phyloP scores from a whole-genome alignment of 495 filamentous ascomycete species.

The Aspergillus cristatus region DNA sequence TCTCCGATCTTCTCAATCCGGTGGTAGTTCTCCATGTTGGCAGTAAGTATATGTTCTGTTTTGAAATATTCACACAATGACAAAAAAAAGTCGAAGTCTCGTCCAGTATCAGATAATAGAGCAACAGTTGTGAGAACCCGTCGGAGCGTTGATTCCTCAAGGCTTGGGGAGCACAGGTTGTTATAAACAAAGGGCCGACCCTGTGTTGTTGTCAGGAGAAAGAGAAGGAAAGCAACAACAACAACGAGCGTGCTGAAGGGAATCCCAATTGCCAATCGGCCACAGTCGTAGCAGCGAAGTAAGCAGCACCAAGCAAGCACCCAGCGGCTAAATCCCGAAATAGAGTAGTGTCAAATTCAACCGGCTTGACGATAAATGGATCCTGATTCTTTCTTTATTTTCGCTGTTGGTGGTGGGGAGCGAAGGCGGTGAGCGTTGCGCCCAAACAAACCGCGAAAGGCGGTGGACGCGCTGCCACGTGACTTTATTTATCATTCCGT shows the following conservation, averaged over 20 bases:
- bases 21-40: constrained; percentile 94
- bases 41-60: neutral
- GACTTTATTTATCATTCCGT: too few relatives aligned
- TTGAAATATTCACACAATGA: constrained; percentile 7
- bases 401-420: constrained; percentile 12
- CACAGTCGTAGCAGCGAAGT: neutral
- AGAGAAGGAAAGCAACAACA: constrained; percentile 10
- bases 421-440: constrained; percentile 26
- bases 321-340: neutral
- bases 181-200: too few relatives aligned
- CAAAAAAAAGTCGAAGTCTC: too few relatives aligned
- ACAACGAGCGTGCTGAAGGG: neutral
- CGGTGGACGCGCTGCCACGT: constrained; percentile 24
- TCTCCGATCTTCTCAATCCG: constrained; percentile 99
- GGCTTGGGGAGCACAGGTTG: neutral
- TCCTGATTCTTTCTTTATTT: constrained; percentile 15
- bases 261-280: neutral
- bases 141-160: neutral
- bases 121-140: neutral
- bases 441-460: constrained; percentile 10
- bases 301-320: too few relatives aligned
- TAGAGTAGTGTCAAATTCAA: too few relatives aligned
- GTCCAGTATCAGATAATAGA: neutral
- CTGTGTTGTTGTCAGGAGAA: constrained; percentile 5
- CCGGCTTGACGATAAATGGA: too few relatives aligned